Conservation (phyloP, 345 rosid genomes). For the Hypericum perforatum region DNA sequence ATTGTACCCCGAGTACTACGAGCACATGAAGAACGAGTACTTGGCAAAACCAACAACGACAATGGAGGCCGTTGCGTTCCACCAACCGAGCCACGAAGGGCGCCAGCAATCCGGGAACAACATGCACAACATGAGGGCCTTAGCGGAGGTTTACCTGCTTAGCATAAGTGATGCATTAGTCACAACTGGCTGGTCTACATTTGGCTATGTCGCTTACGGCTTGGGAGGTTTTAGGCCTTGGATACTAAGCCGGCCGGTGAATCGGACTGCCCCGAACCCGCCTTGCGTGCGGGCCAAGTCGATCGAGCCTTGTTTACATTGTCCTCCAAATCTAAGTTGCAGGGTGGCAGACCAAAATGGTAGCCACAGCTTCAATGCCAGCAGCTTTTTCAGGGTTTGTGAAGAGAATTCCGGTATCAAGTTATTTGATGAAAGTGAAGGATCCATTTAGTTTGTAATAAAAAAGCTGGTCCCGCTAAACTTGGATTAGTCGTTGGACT, state of each 20-base stretch:
- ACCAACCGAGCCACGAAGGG: constrained; percentile 5
- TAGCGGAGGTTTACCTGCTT: not conserved
- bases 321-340: not conserved
- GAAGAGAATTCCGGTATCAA: not conserved
- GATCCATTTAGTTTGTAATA: no score
- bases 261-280: not conserved
- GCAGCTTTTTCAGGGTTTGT: not conserved
- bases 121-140: constrained; percentile 3
- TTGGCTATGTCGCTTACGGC: constrained; percentile 3
- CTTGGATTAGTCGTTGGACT: no score
- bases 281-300: not conserved
- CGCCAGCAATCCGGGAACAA: not conserved
- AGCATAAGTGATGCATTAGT: not conserved
- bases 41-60: not conserved
- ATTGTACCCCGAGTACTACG: not conserved
- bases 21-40: not conserved
- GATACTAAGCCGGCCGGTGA: not conserved
- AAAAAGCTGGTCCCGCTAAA: no score
- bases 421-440: not conserved
- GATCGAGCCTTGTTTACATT: constrained; percentile 3
- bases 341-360: not conserved
- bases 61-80: not conserved
- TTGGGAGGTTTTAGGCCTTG: constrained; percentile 5
- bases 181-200: not conserved
- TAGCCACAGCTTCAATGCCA: not conserved